phyloP scores from a whole-genome alignment of 2,329 filamentous ascomycete species.

The Epichloe brachyelytri region DNA sequence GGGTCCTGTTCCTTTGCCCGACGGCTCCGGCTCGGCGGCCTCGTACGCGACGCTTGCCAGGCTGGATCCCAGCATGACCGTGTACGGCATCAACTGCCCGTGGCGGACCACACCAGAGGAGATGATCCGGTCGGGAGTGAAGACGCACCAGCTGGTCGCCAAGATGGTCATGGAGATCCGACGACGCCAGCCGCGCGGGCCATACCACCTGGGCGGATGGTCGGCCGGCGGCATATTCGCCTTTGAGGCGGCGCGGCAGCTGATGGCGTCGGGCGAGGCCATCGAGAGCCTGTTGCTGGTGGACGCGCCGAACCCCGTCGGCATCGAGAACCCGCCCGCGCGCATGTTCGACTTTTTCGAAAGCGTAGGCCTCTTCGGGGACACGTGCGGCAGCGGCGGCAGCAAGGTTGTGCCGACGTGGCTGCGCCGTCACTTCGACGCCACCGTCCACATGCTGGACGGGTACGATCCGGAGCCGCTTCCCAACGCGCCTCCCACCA shows the following conservation, averaged over 20 bases:
- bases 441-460: conserved; percentile 54
- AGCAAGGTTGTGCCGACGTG: conserved; percentile 51
- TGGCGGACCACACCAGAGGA: neutral
- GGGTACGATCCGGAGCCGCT: conserved; percentile 56
- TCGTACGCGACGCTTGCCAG: conserved; percentile 12
- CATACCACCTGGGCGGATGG: conserved; percentile 43
- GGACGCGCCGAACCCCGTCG: conserved; percentile 53
- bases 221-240: conserved; percentile 65
- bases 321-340: conserved; percentile 52
- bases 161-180: conserved; percentile 5
- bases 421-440: conserved; percentile 61
- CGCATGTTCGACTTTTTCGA: conserved; percentile 60
- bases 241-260: conserved; percentile 50
- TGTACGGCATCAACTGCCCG: conserved; percentile 14
- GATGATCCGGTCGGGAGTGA: neutral
- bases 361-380: conserved; percentile 36
- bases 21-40: conserved; percentile 17
- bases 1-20: conserved; percentile 16
- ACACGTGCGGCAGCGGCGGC: conserved; percentile 48
- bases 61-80: neutral
- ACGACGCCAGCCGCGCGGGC: conserved; percentile 3
- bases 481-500: conserved; percentile 25
- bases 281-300: conserved; percentile 52
- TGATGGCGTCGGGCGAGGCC: conserved; percentile 41
- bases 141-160: neutral